Evolutionary conservation across 306 rosid species (phyloP).

Genomic region (Gastrolobium villosum): DNA sequence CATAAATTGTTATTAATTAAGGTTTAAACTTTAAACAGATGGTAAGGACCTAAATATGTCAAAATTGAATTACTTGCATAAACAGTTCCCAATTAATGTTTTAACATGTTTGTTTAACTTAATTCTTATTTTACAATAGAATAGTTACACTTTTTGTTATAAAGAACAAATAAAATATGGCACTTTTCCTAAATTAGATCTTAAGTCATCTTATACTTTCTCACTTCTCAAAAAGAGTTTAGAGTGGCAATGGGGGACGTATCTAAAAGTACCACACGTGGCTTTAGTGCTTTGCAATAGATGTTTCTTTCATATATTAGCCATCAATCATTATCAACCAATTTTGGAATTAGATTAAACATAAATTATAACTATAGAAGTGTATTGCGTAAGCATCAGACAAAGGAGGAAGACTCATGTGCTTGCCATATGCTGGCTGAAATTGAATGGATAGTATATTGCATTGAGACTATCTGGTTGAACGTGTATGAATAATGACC

Average conservation of each 20-base stretch:
- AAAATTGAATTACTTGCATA: background rate
- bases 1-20: background rate
- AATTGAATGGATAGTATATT: background rate
- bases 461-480: background rate
- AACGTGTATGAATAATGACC: background rate
- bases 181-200: background rate
- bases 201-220: background rate
- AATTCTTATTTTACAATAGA: background rate
- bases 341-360: background rate
- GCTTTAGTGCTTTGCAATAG: background rate
- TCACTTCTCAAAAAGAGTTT: background rate
- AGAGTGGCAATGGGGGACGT: background rate
- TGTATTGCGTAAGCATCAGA: slow-evolving; percentile 19
- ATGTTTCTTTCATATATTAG: background rate
- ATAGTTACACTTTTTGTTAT: background rate
- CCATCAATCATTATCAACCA: background rate
- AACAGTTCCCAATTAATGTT: no score
- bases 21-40: background rate
- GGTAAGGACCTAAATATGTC: background rate
- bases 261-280: background rate
- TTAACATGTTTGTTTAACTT: no score
- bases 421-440: background rate
- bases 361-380: background rate
- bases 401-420: slow-evolving; percentile 20
- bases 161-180: background rate